Base-by-base conservation (phyloP, 177 flowering plant genomes). In the Vitis hybrid region DNA sequence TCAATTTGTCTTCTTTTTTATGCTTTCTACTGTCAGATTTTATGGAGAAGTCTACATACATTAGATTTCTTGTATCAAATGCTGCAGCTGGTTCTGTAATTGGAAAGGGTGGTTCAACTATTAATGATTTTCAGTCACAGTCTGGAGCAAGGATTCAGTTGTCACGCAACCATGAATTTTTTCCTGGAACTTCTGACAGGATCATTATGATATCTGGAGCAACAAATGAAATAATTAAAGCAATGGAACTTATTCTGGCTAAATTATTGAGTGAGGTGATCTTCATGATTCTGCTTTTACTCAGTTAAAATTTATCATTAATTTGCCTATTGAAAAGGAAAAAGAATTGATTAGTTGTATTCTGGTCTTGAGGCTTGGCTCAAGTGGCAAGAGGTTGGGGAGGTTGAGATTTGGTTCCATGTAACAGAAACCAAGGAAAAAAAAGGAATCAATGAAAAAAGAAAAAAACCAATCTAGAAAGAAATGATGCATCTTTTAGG, bases 61-160 rank as follows among this genome's bases (percentile, higher is more conserved):
- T 96, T 26, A 89, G 84, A 80, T 96, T 96, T 78, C 95, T 96
- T 63, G 91, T 93, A 49, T 93, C 99, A 62, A 96, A 96, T 84
- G 89, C 94, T 26, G 97, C 90, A 68, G 99, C 99, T 68, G 99
- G 99, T 72, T 90, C 97, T 61, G 85, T 96, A 54, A 93, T 96
- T 77, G 99, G 99, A 64, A 96, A 96, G 81, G 97, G 99, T 75
- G 99, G 99, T 39, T 81, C 97, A 56, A 96, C 98, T 60, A 92
- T 96, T 49, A 90, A 86, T 60, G 99, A 93, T 50, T 91, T 96
- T 73, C 98, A 93, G 78, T 80, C 94, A 54, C 87, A 89, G 70
- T 93, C 99, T 66, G 97, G 97, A 55, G 94, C 97, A 45, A 81
- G 95, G 20, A 90, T 96, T 75, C 98, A 96, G 70, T 73, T 96